Base-by-base conservation (phyloP, 306 rosid species). In the Glycyrrhiza uralensis region DNA sequence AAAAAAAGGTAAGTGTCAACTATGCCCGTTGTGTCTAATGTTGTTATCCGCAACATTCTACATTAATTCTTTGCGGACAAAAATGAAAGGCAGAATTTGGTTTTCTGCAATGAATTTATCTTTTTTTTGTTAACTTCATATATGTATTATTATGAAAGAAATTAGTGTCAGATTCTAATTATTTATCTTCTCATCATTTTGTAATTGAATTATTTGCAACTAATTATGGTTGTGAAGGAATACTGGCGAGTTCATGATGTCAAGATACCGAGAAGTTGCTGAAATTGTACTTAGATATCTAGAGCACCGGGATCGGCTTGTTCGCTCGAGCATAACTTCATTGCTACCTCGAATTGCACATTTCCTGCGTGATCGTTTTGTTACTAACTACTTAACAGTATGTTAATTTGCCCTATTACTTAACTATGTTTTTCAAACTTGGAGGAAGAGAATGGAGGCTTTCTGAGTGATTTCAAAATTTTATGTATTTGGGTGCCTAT, bases 171-270 rank as follows among this genome's bases (percentile, higher is more conserved):
- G 10, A 42, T 52, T 22, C 19, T 64, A 28, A 23, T 28, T 39
- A 24, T 66, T n/a, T 30, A 72, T 51, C 72, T 82, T 74, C 13
- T 26, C 35, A 45, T 45, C 54, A 32, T 55, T 52, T 45, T 29
- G 51, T 51, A 52, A 23, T 18, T 42, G 42, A 51, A 52, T 76
- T 56, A 11, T 65, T 26, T 58, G 28, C 54, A 38, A 51, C 46
- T 82, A 50, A 52, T 71, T 69, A 52, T 72, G 58, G 66, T 22
- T 85, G 69, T 58, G 75, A 84, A 94, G 99, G 96, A 94, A 94
- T 79, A 91, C 99, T 2, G 99, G 99, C 51, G 99, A 94, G 76
- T 94, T 94, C 74, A 94, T 94, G 99, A 94, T 94, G 99, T 91
- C 99, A 72, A 89, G 99, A 84, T 94, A 94, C 59, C 89, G 96